Evolutionary conservation across 2,329 filamentous ascomycete genomes (phyloP).

Genomic region (Colletotrichum sp.): DNA sequence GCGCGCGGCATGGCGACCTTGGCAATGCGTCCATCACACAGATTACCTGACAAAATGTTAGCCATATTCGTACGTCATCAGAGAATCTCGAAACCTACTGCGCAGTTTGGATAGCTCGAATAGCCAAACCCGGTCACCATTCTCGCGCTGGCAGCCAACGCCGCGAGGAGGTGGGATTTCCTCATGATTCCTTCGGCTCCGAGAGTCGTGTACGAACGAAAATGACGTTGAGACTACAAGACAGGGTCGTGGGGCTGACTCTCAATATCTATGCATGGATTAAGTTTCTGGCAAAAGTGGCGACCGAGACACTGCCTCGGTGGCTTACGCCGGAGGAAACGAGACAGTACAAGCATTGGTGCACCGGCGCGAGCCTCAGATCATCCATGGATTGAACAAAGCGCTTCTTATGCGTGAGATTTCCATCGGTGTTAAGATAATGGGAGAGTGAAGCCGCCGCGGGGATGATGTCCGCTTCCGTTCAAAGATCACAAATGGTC

Average conservation of each 20-base stretch:
- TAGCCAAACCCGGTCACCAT: neutral
- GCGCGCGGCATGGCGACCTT: neutral
- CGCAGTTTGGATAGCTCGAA: neutral
- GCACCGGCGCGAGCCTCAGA: neutral
- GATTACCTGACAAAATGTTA: neutral
- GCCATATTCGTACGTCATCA: rapidly evolving
- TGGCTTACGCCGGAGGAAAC: neutral
- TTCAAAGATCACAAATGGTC: neutral
- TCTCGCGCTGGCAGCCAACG: neutral
- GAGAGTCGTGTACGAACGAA: neutral
- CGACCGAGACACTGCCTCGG: neutral
- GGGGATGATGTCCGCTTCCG: neutral
- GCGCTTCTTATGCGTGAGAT: neutral
- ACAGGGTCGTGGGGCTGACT: neutral
- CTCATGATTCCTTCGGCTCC: neutral
- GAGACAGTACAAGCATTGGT: neutral
- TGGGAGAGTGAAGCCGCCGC: neutral
- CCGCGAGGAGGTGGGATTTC: neutral
- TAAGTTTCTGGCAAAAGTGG: neutral
- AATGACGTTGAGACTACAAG: neutral
- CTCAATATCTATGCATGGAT: neutral
- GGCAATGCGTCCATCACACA: neutral
- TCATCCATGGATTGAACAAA: neutral
- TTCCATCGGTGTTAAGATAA: neutral
- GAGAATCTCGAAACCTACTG: neutral